Base-by-base conservation (phyloP, 371 early-diverging fungal species). In the Rhizopus arrhizus region DNA sequence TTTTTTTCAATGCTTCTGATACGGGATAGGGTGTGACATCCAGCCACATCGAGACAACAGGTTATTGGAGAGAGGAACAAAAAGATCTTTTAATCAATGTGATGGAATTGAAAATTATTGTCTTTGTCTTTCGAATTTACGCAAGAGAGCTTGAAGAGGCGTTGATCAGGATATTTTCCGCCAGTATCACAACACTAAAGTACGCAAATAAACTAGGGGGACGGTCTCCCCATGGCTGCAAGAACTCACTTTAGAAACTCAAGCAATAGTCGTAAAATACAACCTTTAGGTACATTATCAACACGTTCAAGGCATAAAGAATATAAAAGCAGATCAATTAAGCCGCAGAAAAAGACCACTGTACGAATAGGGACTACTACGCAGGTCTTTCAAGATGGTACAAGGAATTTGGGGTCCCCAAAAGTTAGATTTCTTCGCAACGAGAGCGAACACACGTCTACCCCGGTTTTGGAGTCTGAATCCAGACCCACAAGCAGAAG, bases 341-440 rank as follows among this genome's bases (percentile, higher is more conserved):
- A 54, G 55, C 15, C 1, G 41, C 31, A 46, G 3, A 4, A 48
- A 36, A 41, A 48, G 40, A 31, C 61, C 55, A 33, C 7, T 61
- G 0, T 54, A 61, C 61, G 49, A 55, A 48, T 9, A 0, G 10
- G 8, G 10, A 33, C 15, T 55, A 2, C 48, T 55, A 9, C 8
- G 11, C 2, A 34, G 10, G 11, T 13, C 3, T 3, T 60, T 60
- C 38, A 13, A 53, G 4, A 5, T 2, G 38, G 32, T 60, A 1
- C 5, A 43, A 5, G 12, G 4, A 28, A 16, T 0, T 9, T 48
- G 29, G 48, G 29, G 29, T 5, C 8, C 13, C 12, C 4, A 33
- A 0, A 53, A 60, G 33, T 40, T 75, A 11, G 70, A 75, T 38
- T 56, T 56, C 33, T 75, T 75, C 42, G 77, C 71, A 4, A 13